Base-by-base conservation (phyloP, 805 yeast species). In the Babjeviella inositovora region DNA sequence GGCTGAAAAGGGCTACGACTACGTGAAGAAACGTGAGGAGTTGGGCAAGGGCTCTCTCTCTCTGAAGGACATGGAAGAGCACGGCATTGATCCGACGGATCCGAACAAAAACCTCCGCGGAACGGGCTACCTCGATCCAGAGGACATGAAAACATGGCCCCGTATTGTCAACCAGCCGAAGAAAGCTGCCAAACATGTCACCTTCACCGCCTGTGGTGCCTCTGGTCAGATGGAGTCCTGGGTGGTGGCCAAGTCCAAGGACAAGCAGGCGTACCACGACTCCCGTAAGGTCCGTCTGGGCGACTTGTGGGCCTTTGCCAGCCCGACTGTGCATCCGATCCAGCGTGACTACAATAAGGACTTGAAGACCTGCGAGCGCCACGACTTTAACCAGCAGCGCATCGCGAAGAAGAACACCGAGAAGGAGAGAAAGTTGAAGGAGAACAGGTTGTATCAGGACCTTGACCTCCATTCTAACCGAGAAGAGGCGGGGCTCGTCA, bases 281-380 rank as follows among this genome's bases (percentile, higher is more conserved):
- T 94, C 94, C 0, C 60, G 96, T 26, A 87, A 90, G 43, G 67
- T 81, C 0, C 47, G 46, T n/a, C 64, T 66, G 39, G 94, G 95
- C 12, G 98, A 90, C 42, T 47, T 73, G 24, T 90, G 97, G 98
- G 73, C 77, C 2, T 38, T 43, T n/a, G n/a, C n/a, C n/a, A n/a
- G n/a, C n/a, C n/a, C n/a, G n/a, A n/a, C n/a, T n/a, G n/a, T n/a
- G n/a, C n/a, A n/a, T n/a, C n/a, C n/a, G n/a, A n/a, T n/a, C n/a
- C n/a, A n/a, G n/a, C n/a, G n/a, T n/a, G n/a, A n/a, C n/a, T n/a
- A n/a, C n/a, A n/a, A n/a, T n/a, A n/a, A n/a, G n/a, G n/a, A n/a
- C n/a, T n/a, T n/a, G n/a, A n/a, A n/a, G n/a, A n/a, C n/a, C n/a
- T n/a, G n/a, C n/a, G n/a, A n/a, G n/a, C n/a, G n/a, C n/a, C n/a